phyloP scores from a whole-genome alignment of 192 early-diverging fungal genomes.

The Mortierella claussenii region DNA sequence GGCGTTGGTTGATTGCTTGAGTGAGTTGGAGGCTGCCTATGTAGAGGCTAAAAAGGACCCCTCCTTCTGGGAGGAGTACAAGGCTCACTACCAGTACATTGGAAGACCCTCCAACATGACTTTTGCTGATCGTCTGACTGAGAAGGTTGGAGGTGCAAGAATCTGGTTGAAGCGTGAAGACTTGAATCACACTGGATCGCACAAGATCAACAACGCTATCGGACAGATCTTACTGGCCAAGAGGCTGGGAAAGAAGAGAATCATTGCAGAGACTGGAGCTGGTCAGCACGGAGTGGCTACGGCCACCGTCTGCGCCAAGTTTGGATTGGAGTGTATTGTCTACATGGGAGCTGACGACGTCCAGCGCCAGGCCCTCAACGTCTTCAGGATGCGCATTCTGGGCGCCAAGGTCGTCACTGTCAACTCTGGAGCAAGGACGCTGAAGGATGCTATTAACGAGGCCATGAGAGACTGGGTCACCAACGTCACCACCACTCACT shows the following conservation, averaged over 20 bases:
- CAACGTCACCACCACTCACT: constrained; percentile 93
- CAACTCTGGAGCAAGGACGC: constrained; percentile 73
- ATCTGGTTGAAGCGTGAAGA: constrained; percentile 99
- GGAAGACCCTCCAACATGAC: constrained; percentile 91
- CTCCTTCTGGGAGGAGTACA: constrained; percentile 93
- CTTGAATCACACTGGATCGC: constrained; percentile 98
- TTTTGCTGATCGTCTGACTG: constrained; percentile 88
- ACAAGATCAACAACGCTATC: constrained; percentile 99
- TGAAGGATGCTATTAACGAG: constrained; percentile 99
- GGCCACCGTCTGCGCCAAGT: constrained; percentile 97
- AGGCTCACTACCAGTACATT: constrained; percentile 91
- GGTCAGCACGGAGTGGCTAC: constrained; percentile 99
- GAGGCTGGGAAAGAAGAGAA: constrained; percentile 94
- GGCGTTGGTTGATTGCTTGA: constrained; percentile 94
- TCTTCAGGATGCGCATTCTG: constrained; percentile 94
- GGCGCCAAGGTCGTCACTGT: constrained; percentile 94
- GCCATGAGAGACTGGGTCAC: constrained; percentile 99
- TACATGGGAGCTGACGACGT: constrained; percentile 99
- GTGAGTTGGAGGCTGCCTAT: constrained; percentile 90
- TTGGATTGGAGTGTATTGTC: constrained; percentile 94
- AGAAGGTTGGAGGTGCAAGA: constrained; percentile 79
- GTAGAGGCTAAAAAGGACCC: constrained; percentile 85
- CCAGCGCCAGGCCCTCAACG: constrained; percentile 92
- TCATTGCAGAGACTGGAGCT: constrained; percentile 99
- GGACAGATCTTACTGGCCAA: constrained; percentile 95